Conservation (phyloP, 2,329 filamentous ascomycete species). For the Magnaporthales sp. region DNA sequence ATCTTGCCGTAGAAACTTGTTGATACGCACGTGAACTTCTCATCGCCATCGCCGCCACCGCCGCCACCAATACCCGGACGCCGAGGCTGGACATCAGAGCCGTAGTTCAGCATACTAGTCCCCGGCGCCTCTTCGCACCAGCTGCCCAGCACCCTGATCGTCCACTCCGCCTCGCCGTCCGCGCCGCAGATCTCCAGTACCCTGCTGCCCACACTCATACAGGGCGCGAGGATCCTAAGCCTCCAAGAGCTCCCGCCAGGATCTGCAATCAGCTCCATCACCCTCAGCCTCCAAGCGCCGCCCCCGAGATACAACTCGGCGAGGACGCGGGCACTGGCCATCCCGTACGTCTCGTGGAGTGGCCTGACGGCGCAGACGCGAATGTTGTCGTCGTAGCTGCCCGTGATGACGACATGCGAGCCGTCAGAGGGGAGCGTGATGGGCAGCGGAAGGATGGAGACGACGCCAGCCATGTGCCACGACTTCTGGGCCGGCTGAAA, state of each 20-base stretch:
- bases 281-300: conserved; percentile 80
- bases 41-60: conserved; percentile 15
- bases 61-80: conserved; percentile 10
- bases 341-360: conserved; percentile 28
- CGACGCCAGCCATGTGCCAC: conserved; percentile 72
- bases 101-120: conserved; percentile 78
- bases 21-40: conserved; percentile 44
- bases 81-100: conserved; percentile 56
- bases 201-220: conserved; percentile 82
- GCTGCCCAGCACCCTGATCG: conserved; percentile 51
- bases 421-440: conserved; percentile 26
- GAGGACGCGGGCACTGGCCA: conserved; percentile 40
- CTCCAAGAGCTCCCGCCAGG: conserved; percentile 12
- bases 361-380: conserved; percentile 52
- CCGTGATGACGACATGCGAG: conserved; percentile 62
- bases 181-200: conserved; percentile 41
- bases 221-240: conserved; percentile 64
- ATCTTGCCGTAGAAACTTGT: conserved; percentile 72
- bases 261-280: conserved; percentile 29
- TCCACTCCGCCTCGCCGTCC: conserved; percentile 36
- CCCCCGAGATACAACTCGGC: conserved; percentile 61
- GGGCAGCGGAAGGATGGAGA: conserved; percentile 68
- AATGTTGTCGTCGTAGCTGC: conserved; percentile 83
- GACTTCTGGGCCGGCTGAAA: background rate
- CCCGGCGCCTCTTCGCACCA: conserved; percentile 70